These are phyloP conservation scores for Rubroshorea leprosula DNA, from an alignment of 345 rosid genomes.

Conservation along the genomic window DNA sequence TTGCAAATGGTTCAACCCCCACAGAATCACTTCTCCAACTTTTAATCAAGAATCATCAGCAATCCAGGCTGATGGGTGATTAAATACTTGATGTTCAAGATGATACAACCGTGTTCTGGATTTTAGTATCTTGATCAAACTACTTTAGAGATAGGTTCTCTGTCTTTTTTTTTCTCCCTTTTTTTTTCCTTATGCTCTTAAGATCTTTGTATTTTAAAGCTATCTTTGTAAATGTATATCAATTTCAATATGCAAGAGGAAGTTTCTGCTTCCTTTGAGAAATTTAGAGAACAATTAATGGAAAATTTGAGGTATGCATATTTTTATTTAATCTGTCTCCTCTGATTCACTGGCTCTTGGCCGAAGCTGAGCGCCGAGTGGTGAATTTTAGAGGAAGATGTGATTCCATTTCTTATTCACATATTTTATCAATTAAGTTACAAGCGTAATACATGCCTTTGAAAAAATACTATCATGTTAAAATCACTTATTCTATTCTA, in stretches of 20 bases:
- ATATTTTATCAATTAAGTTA: background rate
- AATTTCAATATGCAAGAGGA: slow-evolving; percentile 13
- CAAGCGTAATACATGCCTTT: background rate
- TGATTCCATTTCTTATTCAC: no score
- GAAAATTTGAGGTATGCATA: background rate
- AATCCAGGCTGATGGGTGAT: slow-evolving; percentile 1
- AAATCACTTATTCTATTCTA: background rate
- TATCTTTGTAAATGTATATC: slow-evolving; percentile 13
- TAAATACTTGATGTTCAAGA: background rate
- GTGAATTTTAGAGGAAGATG: background rate
- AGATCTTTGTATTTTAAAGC: slow-evolving; percentile 1
- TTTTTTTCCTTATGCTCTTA: background rate
- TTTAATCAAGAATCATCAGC: slow-evolving; percentile 26
- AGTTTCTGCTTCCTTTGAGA: slow-evolving; percentile 11
- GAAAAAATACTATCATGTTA: background rate
- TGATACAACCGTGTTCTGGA: background rate
- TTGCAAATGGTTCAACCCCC: slow-evolving; percentile 72
- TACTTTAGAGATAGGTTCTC: slow-evolving; percentile 36
- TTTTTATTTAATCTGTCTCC: background rate
- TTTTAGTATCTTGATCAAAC: slow-evolving; percentile 7
- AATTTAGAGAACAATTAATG: background rate
- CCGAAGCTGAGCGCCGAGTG: background rate
- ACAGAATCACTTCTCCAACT: slow-evolving; percentile 69
- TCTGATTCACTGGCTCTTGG: slow-evolving; percentile 16
- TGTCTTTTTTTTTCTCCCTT: background rate